phyloP scores from a whole-genome alignment of 169 alveolate genomes.

The Plasmodium gallinaceum region DNA sequence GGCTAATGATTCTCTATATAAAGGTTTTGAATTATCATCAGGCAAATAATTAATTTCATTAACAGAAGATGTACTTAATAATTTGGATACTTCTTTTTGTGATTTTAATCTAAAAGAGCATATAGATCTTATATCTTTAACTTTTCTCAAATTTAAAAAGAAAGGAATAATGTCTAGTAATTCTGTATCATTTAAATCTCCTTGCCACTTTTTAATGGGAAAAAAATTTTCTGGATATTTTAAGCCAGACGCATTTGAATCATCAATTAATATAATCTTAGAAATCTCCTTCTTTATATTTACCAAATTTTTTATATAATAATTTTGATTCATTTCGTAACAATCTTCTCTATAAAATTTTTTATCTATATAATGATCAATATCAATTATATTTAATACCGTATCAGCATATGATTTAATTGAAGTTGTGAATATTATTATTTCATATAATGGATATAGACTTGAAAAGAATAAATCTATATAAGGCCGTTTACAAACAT shows the following conservation, averaged over 20 bases:
- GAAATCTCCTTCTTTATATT: slow-evolving; percentile 80
- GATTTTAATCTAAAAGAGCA: slow-evolving; percentile 59
- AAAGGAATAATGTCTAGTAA: slow-evolving; percentile 86
- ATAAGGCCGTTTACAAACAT: slow-evolving; percentile 81
- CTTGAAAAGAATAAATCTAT: slow-evolving; percentile 78
- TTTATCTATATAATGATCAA: slow-evolving; percentile 80
- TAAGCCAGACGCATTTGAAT: slow-evolving; percentile 74
- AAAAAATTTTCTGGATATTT: slow-evolving; percentile 80
- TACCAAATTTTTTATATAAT: slow-evolving; percentile 72
- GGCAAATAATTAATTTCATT: slow-evolving; percentile 36
- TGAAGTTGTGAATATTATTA: slow-evolving; percentile 79
- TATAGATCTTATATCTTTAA: slow-evolving; percentile 81
- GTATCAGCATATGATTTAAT: slow-evolving; percentile 79
- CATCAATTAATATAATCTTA: slow-evolving; percentile 78
- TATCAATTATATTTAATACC: slow-evolving; percentile 74
- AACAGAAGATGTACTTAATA: slow-evolving; percentile 9
- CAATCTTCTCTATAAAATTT: slow-evolving; percentile 82
- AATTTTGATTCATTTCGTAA: slow-evolving; percentile 49
- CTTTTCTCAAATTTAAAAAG: slow-evolving; percentile 80
- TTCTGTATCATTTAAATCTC: slow-evolving; percentile 82
- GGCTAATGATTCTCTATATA: slow-evolving; percentile 36
- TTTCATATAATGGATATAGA: slow-evolving; percentile 77
- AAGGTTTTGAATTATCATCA: neutral
- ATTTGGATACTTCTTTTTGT: slow-evolving; percentile 52
- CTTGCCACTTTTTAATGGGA: slow-evolving; percentile 87